Conservation (phyloP, 805 yeast genomes). For the Saccharomycopsis sp. region DNA sequence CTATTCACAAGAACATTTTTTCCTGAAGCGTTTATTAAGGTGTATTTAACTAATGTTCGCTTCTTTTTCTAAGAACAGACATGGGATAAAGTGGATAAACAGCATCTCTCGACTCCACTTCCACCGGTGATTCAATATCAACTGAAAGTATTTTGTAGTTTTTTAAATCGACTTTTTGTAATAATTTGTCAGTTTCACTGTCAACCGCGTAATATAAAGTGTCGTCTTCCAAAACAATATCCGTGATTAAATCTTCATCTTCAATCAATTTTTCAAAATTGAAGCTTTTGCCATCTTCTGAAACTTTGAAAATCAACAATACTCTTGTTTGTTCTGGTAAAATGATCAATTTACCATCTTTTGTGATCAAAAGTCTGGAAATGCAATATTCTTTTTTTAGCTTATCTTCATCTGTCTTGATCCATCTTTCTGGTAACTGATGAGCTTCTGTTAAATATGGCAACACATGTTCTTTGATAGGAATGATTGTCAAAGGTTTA, state of each 20-base stretch:
- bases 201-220: constrained; percentile 19
- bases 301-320: constrained; percentile 29
- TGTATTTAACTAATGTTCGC: constrained; percentile 60
- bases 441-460: constrained; percentile 44
- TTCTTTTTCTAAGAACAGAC: constrained; percentile 48
- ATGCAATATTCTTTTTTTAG: constrained; percentile 17
- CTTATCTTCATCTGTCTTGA: constrained; percentile 35
- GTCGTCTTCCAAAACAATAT: constrained; percentile 22
- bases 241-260: constrained; percentile 23
- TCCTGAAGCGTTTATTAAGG: no score
- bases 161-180: constrained; percentile 20
- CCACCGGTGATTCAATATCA: constrained; percentile 24
- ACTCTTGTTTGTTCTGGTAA: constrained; percentile 38
- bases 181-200: constrained; percentile 25
- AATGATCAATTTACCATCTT: constrained; percentile 28
- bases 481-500: constrained; percentile 37
- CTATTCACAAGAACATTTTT: no score
- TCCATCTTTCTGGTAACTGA: constrained; percentile 54
- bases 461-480: constrained; percentile 32
- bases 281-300: constrained; percentile 20
- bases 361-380: constrained; percentile 24
- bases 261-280: constrained; percentile 25
- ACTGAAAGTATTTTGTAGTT: constrained; percentile 19
- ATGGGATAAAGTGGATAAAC: constrained; percentile 44
- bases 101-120: constrained; percentile 27